Conservation (phyloP, 495 filamentous ascomycete genomes). For the Xylaria longipes region DNA sequence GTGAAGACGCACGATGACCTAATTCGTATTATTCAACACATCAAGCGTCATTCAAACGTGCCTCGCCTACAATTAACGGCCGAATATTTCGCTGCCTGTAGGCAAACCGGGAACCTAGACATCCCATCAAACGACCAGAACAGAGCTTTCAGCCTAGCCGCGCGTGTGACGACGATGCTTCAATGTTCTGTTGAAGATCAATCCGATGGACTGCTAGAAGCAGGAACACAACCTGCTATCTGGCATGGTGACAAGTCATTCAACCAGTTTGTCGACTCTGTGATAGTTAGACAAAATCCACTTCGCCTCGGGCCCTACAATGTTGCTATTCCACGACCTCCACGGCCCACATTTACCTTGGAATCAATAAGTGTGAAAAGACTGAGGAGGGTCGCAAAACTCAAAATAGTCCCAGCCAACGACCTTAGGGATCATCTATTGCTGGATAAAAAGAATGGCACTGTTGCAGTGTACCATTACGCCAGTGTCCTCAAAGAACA, state of each 20-base stretch:
- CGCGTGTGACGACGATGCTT: not conserved
- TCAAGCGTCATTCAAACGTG: not conserved
- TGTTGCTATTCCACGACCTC: slow-evolving; percentile 1
- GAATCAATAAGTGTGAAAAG: not conserved
- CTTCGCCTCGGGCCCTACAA: not conserved
- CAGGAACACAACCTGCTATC: not conserved
- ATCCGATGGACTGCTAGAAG: not conserved
- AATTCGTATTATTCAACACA: not conserved
- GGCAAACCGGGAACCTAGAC: not conserved
- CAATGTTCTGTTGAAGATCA: not conserved
- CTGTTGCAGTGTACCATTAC: not conserved
- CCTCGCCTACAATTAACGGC: not conserved
- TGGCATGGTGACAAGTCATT: not conserved
- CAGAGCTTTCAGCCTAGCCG: not conserved
- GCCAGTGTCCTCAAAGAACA: not conserved
- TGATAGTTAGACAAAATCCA: not conserved
- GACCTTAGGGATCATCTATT: not conserved
- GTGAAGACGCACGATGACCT: not conserved
- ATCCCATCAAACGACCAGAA: not conserved
- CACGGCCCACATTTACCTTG: not conserved
- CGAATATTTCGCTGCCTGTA: not conserved
- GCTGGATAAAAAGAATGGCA: not conserved
- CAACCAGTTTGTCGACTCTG: not conserved
- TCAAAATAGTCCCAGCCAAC: not conserved
- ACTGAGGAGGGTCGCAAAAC: not conserved